Conservation (phyloP, 352 stramenopile genomes). For the Globisporangium radiosum region DNA sequence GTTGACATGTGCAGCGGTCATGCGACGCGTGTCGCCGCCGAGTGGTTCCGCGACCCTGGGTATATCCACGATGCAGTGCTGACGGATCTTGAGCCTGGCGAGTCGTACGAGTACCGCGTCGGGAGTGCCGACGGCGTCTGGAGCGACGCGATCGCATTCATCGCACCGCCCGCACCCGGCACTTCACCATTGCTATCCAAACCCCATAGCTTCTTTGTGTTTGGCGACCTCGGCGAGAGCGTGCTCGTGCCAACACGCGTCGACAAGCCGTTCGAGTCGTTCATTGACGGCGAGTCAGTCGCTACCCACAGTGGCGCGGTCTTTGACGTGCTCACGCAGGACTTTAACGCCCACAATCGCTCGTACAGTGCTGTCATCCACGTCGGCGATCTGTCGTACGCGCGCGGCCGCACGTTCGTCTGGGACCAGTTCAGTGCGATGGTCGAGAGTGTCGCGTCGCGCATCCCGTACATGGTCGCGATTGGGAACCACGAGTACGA, state of each 20-base stretch:
- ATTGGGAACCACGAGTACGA: slow-evolving; percentile 45
- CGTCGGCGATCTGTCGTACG: slow-evolving; percentile 77
- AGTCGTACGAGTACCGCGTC: slow-evolving; percentile 29
- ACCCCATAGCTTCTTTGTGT: slow-evolving; percentile 21
- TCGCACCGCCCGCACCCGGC: slow-evolving; percentile 13
- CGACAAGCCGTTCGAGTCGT: slow-evolving; percentile 3
- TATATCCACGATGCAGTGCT: slow-evolving; percentile 29
- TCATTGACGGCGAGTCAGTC: neutral
- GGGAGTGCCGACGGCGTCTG: slow-evolving; percentile 26
- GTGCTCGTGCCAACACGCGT: slow-evolving; percentile 8
- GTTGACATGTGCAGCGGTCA: slow-evolving; percentile 22
- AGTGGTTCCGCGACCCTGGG: slow-evolving; percentile 27
- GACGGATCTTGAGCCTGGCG: slow-evolving; percentile 13
- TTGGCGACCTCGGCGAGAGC: slow-evolving; percentile 23
- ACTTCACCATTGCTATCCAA: neutral
- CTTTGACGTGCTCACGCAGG: neutral
- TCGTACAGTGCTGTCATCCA: slow-evolving; percentile 67
- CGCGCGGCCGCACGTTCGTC: slow-evolving; percentile 41
- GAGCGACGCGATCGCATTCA: slow-evolving; percentile 22
- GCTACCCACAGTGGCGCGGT: neutral
- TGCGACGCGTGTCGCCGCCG: slow-evolving; percentile 11
- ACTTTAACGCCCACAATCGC: neutral
- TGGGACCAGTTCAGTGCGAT: slow-evolving; percentile 83
- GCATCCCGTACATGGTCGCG: slow-evolving; percentile 59
- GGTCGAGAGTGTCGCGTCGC: slow-evolving; percentile 58